Evolutionary conservation across 2,329 filamentous ascomycete species (phyloP).

Genomic region (Fusarium compactum): DNA sequence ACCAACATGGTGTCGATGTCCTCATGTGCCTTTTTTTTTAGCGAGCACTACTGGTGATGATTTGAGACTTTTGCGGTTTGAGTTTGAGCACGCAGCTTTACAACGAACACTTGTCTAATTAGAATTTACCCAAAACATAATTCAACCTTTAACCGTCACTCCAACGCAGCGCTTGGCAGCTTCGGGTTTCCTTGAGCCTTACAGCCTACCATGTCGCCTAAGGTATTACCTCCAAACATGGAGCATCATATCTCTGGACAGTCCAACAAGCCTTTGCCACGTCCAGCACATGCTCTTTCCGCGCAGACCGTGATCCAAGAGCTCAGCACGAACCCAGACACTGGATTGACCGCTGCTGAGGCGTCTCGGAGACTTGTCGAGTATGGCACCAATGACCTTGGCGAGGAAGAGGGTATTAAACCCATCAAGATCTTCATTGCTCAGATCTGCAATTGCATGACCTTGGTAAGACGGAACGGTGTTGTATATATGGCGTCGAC

Average conservation of each 20-base stretch:
- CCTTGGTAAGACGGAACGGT: slow-evolving; percentile 59
- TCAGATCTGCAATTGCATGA: slow-evolving; percentile 78
- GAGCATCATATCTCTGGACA: slow-evolving; percentile 54
- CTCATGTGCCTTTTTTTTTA: too few relatives aligned
- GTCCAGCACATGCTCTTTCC: slow-evolving; percentile 73
- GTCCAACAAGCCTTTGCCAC: slow-evolving; percentile 64
- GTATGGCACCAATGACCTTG: slow-evolving; percentile 73
- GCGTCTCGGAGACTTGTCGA: slow-evolving; percentile 65
- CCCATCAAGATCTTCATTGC: slow-evolving; percentile 72
- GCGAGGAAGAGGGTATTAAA: slow-evolving; percentile 69
- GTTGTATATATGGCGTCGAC: background rate
- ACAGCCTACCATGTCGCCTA: slow-evolving; percentile 3
- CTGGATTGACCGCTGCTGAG: slow-evolving; percentile 68
- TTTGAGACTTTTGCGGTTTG: background rate
- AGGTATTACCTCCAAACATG: background rate
- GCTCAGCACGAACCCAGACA: slow-evolving; percentile 65
- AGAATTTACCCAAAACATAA: background rate
- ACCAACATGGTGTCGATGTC: background rate
- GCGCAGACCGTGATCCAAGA: slow-evolving; percentile 65
- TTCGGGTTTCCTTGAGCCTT: background rate
- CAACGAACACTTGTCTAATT: background rate
- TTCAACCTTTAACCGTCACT: background rate
- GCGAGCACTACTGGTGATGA: background rate
- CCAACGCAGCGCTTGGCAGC: background rate
- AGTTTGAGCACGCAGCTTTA: background rate